Base-by-base conservation (phyloP, 106 monocot genomes). In the Vanilla planifolia region DNA sequence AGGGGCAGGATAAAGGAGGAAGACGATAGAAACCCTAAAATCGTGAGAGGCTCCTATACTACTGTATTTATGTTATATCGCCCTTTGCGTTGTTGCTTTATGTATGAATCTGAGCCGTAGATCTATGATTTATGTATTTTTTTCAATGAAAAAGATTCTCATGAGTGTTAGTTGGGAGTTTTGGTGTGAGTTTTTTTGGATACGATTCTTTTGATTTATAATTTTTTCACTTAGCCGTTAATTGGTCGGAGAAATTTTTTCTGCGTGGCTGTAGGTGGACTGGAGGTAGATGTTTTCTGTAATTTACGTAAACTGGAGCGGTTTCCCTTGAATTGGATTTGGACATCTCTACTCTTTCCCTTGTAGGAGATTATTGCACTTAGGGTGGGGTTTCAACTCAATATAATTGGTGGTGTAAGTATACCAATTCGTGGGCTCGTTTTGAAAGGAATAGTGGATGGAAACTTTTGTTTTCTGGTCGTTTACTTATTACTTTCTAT, bases 71-170 rank as follows among this genome's bases (percentile, higher is more conserved):
- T 30, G 32, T 0, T 29, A 15, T 55, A 30, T 55, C 53, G 53
- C 17, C 53, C 30, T 32, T 55, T 55, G 27, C 53, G 28, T 55
- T 55, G 50, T 50, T 24, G 21, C 25, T 50, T 50, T 50, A 19
- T 50, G 50, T 22, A 30, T 55, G 53, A 55, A 55, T 55, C n/a
- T 55, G 53, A 30, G 29, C 27, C 32, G 29, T 55, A n/a, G 30
- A 55, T 55, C 30, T 16, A 28, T 55, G 53, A n/a, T 23, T 55
- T 55, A 50, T 55, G 28, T 55, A 13, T 29, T 10, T 27, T 55
- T 16, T 32, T 55, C n/a, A n/a, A n/a, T 32, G 53, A 55, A 2
- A 55, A 15, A 23, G 30, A 55, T 55, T 30, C 29, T 6, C 16
- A 37, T 37, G 7, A 10, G 53, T 27, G 53, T 32, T 55, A 15